Percentiles rank a stretch among this genome's conserved stretches.
Evolutionary conservation across 208 protist genomes (phyloP).

Genomic region (Crithidia thermophila): DNA sequence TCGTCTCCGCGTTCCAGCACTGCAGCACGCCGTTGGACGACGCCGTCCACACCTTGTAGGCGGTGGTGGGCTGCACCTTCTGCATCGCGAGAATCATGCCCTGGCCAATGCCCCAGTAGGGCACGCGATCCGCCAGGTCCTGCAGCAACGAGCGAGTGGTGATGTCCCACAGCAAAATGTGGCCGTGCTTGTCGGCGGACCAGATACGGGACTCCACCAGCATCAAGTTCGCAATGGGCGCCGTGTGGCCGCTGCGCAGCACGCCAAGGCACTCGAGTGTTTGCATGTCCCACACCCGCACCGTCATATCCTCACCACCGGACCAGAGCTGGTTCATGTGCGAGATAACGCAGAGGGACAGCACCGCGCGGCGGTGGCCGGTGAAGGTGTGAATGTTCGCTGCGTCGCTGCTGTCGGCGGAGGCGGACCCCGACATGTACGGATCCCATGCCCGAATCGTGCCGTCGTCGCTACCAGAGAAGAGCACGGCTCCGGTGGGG

Average conservation of each 20-base stretch:
- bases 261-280: slow-evolving; percentile 55
- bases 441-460: slow-evolving; percentile 83
- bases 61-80: slow-evolving; percentile 53
- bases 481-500: slow-evolving; percentile 64
- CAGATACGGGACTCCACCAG: slow-evolving; percentile 75
- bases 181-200: slow-evolving; percentile 85
- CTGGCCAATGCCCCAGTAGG: slow-evolving; percentile 25
- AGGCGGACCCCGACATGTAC: slow-evolving; percentile 29
- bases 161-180: slow-evolving; percentile 83
- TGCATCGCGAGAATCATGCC: slow-evolving; percentile 60
- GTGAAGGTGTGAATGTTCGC: slow-evolving; percentile 59
- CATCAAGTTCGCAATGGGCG: slow-evolving; percentile 63
- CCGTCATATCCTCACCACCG: slow-evolving; percentile 73
- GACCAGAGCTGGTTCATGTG: slow-evolving; percentile 82
- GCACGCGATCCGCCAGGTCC: slow-evolving; percentile 56
- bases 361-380: slow-evolving; percentile 48
- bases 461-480: slow-evolving; percentile 84
- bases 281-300: slow-evolving; percentile 83
- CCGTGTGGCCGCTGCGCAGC: slow-evolving; percentile 53
- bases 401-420: slow-evolving; percentile 20
- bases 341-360: slow-evolving; percentile 58
- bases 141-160: slow-evolving; percentile 66
- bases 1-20: slow-evolving; percentile 87
- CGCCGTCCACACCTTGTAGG: slow-evolving; percentile 82
- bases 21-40: slow-evolving; percentile 68